phyloP scores from a whole-genome alignment of 805 yeast species.

The Pichia scutulata region DNA sequence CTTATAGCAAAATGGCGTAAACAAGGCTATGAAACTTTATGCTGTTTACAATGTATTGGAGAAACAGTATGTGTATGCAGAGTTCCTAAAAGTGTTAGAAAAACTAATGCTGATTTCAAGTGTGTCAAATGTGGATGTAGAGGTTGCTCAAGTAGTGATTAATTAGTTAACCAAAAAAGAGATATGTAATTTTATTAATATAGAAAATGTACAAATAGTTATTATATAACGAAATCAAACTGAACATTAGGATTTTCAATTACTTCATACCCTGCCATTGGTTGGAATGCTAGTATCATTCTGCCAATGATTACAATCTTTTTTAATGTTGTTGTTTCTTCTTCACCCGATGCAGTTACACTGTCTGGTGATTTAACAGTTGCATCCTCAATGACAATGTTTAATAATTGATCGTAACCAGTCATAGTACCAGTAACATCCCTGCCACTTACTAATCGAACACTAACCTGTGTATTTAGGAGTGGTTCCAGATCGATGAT shows the following conservation, averaged over 20 bases:
- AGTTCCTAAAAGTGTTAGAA: constrained; percentile 53
- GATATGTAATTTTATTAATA: background rate
- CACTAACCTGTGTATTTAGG: constrained; percentile 63
- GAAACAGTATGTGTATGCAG: constrained; percentile 76
- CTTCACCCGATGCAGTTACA: constrained; percentile 13
- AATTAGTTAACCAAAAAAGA: constrained; percentile 1
- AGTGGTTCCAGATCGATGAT: constrained; percentile 74
- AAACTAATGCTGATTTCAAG: constrained; percentile 26
- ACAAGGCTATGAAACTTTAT: constrained; percentile 73
- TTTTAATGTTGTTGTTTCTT: constrained; percentile 45
- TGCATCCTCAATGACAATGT: constrained; percentile 65
- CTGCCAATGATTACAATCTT: constrained; percentile 81
- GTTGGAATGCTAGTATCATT: constrained; percentile 62
- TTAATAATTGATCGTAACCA: constrained; percentile 79
- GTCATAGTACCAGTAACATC: constrained; percentile 66
- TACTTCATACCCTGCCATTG: constrained; percentile 61
- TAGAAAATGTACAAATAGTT: background rate
- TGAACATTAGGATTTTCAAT: constrained; percentile 37
- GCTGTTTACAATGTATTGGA: constrained; percentile 78
- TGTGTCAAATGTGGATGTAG: constrained; percentile 81
- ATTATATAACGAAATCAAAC: constrained; percentile 7
- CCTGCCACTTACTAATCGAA: constrained; percentile 81
- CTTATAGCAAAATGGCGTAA: constrained; percentile 63
- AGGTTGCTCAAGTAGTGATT: constrained; percentile 78
- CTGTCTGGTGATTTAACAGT: constrained; percentile 54